A percentile compares a stretch with the other conserved stretches of the same genome.
These are phyloP conservation scores for Termitomyces sp. DNA, from an alignment of 768 basidiomycete species.

Conservation along the genomic window DNA sequence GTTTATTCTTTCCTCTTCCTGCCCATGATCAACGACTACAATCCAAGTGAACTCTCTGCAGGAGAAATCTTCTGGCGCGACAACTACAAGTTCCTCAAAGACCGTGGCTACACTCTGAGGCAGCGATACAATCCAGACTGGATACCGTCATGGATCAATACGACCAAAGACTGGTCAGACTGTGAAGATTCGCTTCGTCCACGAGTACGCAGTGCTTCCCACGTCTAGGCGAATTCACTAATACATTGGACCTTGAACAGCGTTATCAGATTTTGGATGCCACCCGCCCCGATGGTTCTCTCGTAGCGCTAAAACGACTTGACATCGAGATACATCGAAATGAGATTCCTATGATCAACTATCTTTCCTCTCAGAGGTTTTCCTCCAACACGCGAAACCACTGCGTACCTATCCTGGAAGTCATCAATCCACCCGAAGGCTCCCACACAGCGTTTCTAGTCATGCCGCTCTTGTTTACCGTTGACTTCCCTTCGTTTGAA, in stretches of 20 bases:
- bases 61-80: neutral
- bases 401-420: constrained; percentile 16
- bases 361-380: constrained; percentile 12
- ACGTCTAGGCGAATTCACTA: neutral
- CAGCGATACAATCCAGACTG: neutral
- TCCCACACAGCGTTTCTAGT: constrained; percentile 12
- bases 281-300: constrained; percentile 20
- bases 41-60: neutral
- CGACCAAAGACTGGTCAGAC: neutral
- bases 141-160: constrained; percentile 2
- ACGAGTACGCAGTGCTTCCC: neutral
- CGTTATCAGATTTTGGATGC: constrained; percentile 19
- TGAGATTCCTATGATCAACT: constrained; percentile 22
- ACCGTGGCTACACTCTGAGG: constrained; percentile 4
- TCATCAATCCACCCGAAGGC: constrained; percentile 12
- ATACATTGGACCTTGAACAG: neutral
- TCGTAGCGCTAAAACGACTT: constrained; percentile 22
- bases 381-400: constrained; percentile 14
- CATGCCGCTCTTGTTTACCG: constrained; percentile 18
- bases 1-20: neutral
- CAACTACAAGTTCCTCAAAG: neutral
- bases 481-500: constrained; percentile 15
- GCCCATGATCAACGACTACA: neutral
- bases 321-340: constrained; percentile 8
- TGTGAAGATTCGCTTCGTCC: neutral